Evolutionary conservation across 805 yeast genomes (phyloP).

Genomic region (Cyberlindnera amylophila): DNA sequence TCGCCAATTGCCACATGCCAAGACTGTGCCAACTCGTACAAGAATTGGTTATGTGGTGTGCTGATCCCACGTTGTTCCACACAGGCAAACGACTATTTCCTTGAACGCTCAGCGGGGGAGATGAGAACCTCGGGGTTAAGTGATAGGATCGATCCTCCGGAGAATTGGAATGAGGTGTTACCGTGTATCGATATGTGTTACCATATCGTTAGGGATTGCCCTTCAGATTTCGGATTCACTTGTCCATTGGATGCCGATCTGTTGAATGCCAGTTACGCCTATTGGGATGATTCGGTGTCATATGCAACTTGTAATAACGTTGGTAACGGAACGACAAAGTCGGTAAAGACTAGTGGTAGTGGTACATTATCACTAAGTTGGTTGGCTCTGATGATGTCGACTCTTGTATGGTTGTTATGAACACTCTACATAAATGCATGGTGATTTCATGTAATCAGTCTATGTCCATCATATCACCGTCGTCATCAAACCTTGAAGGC

Average conservation of each 20-base stretch:
- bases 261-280: conserved; percentile 30
- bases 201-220: conserved; percentile 78
- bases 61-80: conserved; percentile 84
- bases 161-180: conserved; percentile 67
- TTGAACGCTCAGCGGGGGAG: conserved; percentile 40
- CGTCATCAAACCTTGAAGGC: too few species aligned
- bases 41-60: conserved; percentile 86
- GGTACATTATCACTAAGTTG: too few species aligned
- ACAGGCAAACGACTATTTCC: conserved; percentile 39
- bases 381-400: too few species aligned
- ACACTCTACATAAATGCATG: too few species aligned
- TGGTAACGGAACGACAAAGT: conserved; percentile 23
- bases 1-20: conserved; percentile 73
- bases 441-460: too few species aligned
- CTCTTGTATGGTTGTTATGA: too few species aligned
- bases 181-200: conserved; percentile 86
- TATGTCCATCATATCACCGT: background rate
- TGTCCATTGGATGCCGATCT: conserved; percentile 53
- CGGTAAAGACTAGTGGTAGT: too few species aligned
- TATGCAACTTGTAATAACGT: conserved; percentile 40
- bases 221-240: conserved; percentile 64
- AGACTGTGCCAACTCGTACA: conserved; percentile 68
- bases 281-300: conserved; percentile 13
- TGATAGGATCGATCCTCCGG: conserved; percentile 48
- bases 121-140: conserved; percentile 64